Conservation (phyloP, 1,284 basidiomycete species). For the Leccinum pachyderme region DNA sequence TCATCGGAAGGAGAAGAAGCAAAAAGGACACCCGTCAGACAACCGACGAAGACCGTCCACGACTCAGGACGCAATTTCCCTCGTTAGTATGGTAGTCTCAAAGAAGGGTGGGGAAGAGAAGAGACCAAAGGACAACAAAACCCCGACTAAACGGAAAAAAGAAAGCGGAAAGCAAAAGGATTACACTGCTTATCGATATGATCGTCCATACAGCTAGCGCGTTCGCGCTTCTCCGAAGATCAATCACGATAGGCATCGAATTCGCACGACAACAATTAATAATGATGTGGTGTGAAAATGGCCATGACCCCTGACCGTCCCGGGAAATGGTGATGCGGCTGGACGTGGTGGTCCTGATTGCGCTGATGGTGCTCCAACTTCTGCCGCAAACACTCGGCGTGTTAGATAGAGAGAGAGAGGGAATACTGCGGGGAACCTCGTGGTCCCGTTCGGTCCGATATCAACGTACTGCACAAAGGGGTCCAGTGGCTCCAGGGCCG, state of each 20-base stretch:
- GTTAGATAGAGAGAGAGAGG: constrained; percentile 1
- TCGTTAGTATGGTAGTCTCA: constrained; percentile 1
- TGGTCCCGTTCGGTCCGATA: constrained; percentile 10
- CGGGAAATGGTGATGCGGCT: not conserved
- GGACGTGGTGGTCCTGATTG: not conserved
- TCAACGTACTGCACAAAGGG: not conserved
- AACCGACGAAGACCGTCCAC: not conserved
- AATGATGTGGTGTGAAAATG: not conserved
- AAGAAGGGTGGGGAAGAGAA: not conserved
- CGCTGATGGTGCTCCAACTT: not conserved
- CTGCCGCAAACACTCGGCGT: not conserved
- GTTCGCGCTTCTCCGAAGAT: constrained; percentile 22
- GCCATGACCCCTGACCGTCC: not conserved
- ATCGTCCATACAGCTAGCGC: not conserved
- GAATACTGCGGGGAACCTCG: constrained; percentile 17
- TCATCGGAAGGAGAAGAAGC: constrained; percentile 1
- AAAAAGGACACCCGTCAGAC: not conserved
- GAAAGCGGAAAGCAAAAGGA: not conserved
- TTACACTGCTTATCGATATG: constrained; percentile 19
- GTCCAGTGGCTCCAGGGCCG: not conserved
- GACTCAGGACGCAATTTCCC: not conserved
- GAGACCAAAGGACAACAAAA: not conserved
- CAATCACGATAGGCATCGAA: constrained; percentile 15
- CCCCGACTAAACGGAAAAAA: not conserved
- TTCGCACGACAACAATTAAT: constrained; percentile 14